Conservation (phyloP, 1,139 yeast species). For the Yamadazyma songkhlaensis region DNA sequence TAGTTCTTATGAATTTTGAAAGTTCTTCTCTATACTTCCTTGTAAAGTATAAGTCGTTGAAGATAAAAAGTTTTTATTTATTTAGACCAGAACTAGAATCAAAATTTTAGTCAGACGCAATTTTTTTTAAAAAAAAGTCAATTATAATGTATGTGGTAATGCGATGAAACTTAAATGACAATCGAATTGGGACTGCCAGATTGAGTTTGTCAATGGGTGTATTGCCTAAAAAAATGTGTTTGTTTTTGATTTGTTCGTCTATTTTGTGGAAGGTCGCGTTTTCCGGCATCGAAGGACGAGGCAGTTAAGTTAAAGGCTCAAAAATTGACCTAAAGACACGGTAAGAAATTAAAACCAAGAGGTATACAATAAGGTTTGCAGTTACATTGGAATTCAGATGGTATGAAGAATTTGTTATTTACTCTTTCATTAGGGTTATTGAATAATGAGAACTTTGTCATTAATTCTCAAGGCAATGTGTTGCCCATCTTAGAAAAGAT, state of each 20-base stretch:
- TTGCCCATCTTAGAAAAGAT: background rate
- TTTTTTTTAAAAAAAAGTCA: no score
- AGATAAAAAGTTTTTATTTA: no score
- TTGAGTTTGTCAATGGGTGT: no score
- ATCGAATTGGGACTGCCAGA: no score
- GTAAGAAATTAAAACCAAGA: background rate
- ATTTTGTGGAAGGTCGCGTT: background rate
- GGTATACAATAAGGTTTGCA: no score
- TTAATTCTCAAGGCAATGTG: constrained; percentile 15
- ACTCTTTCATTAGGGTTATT: constrained; percentile 26
- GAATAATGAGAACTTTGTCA: constrained; percentile 20
- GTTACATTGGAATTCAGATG: background rate
- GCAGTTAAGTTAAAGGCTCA: background rate
- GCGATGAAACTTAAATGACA: no score
- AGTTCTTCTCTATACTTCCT: no score
- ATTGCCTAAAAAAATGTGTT: background rate
- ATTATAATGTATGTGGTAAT: no score
- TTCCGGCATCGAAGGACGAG: constrained; percentile 2
- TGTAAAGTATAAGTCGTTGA: no score
- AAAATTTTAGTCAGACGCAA: no score
- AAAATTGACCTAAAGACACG: background rate
- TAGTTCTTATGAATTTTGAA: no score
- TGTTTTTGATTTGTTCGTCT: constrained; percentile 1
- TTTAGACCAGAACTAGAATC: no score
- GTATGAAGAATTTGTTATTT: constrained; percentile 24